Base-by-base conservation (phyloP, 2,329 filamentous ascomycete genomes). In the Diaporthe amygdali region DNA sequence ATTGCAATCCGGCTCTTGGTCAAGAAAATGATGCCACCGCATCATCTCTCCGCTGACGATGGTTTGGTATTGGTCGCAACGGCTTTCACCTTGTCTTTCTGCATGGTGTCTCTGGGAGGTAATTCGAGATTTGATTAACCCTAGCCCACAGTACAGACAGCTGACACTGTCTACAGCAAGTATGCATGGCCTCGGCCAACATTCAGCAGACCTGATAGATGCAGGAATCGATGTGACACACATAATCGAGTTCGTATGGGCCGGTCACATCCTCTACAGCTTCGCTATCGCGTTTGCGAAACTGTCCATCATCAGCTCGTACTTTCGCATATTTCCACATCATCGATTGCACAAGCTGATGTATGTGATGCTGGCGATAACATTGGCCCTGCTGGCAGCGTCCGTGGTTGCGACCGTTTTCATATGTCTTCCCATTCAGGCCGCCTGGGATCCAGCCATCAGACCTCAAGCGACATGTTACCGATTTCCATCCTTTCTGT, bases 211-310 rank as follows among this genome's bases (percentile, higher is more conserved):
- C 22, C n/a, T 70, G 30, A 44, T 32, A 49, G 32, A 56, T 22
- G 41, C 41, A 17, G 59, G 52, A 32, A 54, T 52, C 37, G 69
- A 67, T n/a, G 47, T 70, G 30, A 47, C 4, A 25, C 22, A 55
- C 25, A 66, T 61, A 20, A 32, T 70, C 61, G 46, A 63, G 69
- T 66, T 70, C 41, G 37, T 51, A 25, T 70, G 59, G 59, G 47
- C 64, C 9, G 69, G 69, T 17, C 49, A 67, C 5, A 47, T 67
- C 34, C 51, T 70, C 25, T 70, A 67, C 44, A 41, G 47, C 59
- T 67, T 70, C n/a, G 69, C 69, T 22, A 70, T 70, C 22, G 64
- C 59, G 10, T 70, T 70, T 17, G 63, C 69, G 25, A 70, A 70
- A 20, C 32, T 70, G n/a, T 63, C 54, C 32, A 67, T 70, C 69